Conservation (phyloP, 345 rosid genomes). For the Dimocarpus longan region DNA sequence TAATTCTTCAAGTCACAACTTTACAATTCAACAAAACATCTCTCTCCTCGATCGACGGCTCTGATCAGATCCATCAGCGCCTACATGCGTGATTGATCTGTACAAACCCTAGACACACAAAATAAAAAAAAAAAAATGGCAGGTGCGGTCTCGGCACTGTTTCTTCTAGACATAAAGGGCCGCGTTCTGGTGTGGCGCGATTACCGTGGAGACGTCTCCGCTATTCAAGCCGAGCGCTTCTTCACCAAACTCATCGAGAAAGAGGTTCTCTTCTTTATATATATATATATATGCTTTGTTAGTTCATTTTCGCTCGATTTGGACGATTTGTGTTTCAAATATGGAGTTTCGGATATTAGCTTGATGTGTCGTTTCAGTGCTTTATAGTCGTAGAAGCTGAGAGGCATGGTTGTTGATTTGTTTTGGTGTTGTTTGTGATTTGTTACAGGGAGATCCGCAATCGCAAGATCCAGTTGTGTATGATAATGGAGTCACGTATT, state of each 20-base stretch:
- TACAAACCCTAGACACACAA: constrained; percentile 9
- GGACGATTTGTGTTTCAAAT: constrained; percentile 1
- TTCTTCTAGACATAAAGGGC: constrained; percentile 89
- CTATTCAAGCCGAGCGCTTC: constrained; percentile 86
- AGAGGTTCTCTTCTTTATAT: constrained; percentile 47
- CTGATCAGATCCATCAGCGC: constrained; percentile 7
- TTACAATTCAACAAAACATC: not conserved
- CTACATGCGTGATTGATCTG: constrained; percentile 20
- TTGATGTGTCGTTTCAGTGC: not conserved
- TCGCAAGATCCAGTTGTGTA: constrained; percentile 97
- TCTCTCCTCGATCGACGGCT: constrained; percentile 19
- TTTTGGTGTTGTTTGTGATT: constrained; percentile 13
- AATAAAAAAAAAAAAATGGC: constrained; percentile 48
- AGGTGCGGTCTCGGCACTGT: constrained; percentile 96
- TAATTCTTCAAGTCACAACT: not conserved
- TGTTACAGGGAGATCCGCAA: constrained; percentile 87
- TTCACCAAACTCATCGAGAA: constrained; percentile 95
- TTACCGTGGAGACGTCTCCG: constrained; percentile 91
- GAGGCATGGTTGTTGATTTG: not conserved
- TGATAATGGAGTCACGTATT: constrained; percentile 89
- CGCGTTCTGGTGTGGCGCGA: constrained; percentile 98
- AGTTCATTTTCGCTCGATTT: constrained; percentile 8
- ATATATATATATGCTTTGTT: not conserved
- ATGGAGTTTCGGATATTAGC: not conserved
- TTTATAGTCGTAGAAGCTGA: not conserved